A percentile compares a stretch with the other conserved stretches of the same genome.
phyloP scores from a whole-genome alignment of 768 basidiomycete genomes.

The Chalciporus chontae region DNA sequence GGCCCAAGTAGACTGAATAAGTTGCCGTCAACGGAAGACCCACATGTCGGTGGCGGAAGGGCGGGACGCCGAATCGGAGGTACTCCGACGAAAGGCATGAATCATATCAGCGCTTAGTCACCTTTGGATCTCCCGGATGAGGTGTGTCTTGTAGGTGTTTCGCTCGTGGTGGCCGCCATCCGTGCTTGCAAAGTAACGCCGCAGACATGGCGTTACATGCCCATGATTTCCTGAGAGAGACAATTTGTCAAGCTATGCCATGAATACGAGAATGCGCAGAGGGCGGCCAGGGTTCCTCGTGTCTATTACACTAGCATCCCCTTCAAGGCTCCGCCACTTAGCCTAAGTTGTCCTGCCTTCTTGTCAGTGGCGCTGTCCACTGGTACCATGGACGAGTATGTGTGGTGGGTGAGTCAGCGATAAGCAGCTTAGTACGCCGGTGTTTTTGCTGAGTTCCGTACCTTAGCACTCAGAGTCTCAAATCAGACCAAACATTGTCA shows the following conservation, averaged over 20 bases:
- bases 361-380: constrained; percentile 59
- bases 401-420: constrained; percentile 47
- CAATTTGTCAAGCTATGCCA: constrained; percentile 65
- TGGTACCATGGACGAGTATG: constrained; percentile 53
- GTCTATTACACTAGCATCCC: not conserved
- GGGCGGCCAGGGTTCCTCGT: constrained; percentile 28
- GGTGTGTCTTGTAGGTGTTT: constrained; percentile 34
- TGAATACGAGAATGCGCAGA: constrained; percentile 43
- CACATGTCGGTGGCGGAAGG: constrained; percentile 71
- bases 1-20: constrained; percentile 25
- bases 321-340: not conserved
- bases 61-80: constrained; percentile 47
- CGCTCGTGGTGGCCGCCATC: constrained; percentile 1
- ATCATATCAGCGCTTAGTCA: constrained; percentile 77
- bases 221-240: constrained; percentile 69
- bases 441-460: not conserved
- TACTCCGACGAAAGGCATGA: constrained; percentile 29
- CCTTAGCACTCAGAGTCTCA: constrained; percentile 39
- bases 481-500: constrained; percentile 67
- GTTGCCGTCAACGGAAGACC: constrained; percentile 39
- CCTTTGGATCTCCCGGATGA: constrained; percentile 39
- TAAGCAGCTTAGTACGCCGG: not conserved
- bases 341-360: not conserved
- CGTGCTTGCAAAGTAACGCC: not conserved
- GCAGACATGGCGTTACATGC: constrained; percentile 50